Evolutionary conservation across 2,329 filamentous ascomycete genomes (phyloP).

Genomic region (Verticillium isaacii): DNA sequence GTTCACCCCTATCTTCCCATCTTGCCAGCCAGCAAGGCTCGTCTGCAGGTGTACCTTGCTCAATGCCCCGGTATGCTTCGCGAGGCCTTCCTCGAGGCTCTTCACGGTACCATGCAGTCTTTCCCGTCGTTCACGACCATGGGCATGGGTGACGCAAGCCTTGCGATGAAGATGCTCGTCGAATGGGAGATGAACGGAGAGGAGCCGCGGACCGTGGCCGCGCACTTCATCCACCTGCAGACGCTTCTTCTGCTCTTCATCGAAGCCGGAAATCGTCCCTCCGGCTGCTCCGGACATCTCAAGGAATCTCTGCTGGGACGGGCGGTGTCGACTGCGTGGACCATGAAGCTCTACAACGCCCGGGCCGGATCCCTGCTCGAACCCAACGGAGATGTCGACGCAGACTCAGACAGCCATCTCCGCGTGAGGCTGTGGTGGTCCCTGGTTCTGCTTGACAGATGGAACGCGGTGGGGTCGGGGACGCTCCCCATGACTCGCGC

Average conservation of each 20-base stretch:
- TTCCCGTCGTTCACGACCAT: constrained; percentile 31
- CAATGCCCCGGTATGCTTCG: constrained; percentile 53
- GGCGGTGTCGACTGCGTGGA: constrained; percentile 61
- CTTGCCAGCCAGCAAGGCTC: constrained; percentile 51
- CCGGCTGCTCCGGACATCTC: constrained; percentile 38
- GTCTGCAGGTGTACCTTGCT: constrained; percentile 51
- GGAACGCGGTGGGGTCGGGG: constrained; percentile 65
- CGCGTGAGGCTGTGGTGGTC: constrained; percentile 67
- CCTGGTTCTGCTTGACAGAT: constrained; percentile 66
- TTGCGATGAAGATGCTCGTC: constrained; percentile 41
- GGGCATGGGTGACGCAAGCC: constrained; percentile 35
- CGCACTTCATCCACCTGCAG: constrained; percentile 58
- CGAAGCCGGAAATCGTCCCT: constrained; percentile 54
- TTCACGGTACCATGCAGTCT: constrained; percentile 55
- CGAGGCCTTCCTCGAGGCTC: constrained; percentile 60
- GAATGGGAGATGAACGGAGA: constrained; percentile 44
- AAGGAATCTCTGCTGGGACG: constrained; percentile 56
- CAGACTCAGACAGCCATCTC: constrained; percentile 58
- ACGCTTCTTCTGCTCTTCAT: constrained; percentile 62
- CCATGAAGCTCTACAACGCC: constrained; percentile 54
- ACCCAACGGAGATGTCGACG: constrained; percentile 37
- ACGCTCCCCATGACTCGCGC: constrained; percentile 60
- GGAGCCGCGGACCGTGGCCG: constrained; percentile 29
- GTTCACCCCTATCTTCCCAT: constrained; percentile 66
- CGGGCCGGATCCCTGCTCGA: constrained; percentile 30